Percentiles rank a stretch among this genome's conserved stretches.
Conservation (phyloP, 2,329 filamentous ascomycete genomes). For the Podosphaera xanthii region DNA sequence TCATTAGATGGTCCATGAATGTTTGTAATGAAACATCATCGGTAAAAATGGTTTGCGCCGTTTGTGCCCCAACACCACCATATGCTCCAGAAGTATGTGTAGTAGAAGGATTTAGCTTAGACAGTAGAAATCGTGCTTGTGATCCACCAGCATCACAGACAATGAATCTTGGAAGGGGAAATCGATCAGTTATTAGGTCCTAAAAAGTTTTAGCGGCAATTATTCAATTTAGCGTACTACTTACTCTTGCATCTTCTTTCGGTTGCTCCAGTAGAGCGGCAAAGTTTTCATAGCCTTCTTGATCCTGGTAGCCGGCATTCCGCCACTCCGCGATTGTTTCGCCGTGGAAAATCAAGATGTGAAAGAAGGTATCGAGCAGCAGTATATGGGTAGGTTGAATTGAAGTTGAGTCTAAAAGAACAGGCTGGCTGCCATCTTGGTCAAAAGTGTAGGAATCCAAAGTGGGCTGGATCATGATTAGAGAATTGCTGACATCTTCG, state of each 20-base stretch:
- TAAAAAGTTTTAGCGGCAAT: conserved; percentile 18
- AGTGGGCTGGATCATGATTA: conserved; percentile 97
- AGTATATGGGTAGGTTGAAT: conserved; percentile 89
- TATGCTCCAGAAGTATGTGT: conserved; percentile 88
- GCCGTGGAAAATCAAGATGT: conserved; percentile 96
- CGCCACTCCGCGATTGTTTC: conserved; percentile 97
- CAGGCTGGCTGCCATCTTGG: conserved; percentile 75
- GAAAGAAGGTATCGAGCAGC: conserved; percentile 95
- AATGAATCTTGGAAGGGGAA: conserved; percentile 95
- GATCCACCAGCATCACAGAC: conserved; percentile 97
- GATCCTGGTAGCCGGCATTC: conserved; percentile 92
- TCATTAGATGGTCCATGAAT: conserved; percentile 99
- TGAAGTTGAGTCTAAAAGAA: conserved; percentile 87
- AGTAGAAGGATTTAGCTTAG: conserved; percentile 91
- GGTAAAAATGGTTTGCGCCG: conserved; percentile 94
- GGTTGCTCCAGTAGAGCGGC: conserved; percentile 68
- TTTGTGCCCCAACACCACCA: conserved; percentile 63
- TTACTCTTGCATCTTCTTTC: conserved; percentile 84
- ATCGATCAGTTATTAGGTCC: conserved; percentile 92
- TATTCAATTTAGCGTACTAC: conserved; percentile 12
- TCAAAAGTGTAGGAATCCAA: conserved; percentile 95
- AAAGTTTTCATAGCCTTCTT: conserved; percentile 97
- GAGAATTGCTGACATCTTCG: conserved; percentile 86
- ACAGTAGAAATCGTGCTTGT: conserved; percentile 87
- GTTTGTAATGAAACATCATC: conserved; percentile 95